These are phyloP conservation scores for Wickerhamomyces ciferrii DNA, from an alignment of 805 yeast genomes.

Conservation along the genomic window DNA sequence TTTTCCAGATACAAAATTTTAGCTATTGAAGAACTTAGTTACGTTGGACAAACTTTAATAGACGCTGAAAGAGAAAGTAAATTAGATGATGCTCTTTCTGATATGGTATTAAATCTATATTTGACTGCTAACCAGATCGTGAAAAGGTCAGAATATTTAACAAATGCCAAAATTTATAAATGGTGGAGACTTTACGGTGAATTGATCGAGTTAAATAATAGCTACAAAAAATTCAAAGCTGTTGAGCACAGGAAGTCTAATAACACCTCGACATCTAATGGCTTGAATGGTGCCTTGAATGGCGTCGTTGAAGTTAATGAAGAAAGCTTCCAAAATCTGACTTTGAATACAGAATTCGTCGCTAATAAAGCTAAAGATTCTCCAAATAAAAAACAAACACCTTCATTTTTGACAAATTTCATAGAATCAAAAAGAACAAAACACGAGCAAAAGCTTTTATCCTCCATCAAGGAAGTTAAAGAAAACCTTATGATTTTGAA, in stretches of 20 bases:
- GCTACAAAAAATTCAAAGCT: constrained; percentile 23
- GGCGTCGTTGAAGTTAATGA: constrained; percentile 23
- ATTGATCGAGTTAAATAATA: constrained; percentile 28
- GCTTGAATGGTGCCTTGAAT: constrained; percentile 10
- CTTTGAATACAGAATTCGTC: constrained; percentile 15
- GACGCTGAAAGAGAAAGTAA: constrained; percentile 17
- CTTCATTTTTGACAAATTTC: constrained; percentile 27
- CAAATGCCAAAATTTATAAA: constrained; percentile 25
- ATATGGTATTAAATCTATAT: constrained; percentile 14
- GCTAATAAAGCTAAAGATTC: constrained; percentile 1
- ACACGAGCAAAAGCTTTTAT: constrained; percentile 37
- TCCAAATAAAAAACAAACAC: constrained; percentile 13
- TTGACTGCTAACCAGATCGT: constrained; percentile 9
- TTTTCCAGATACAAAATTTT: constrained; percentile 2
- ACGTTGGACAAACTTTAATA: constrained; percentile 6
- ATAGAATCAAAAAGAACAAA: constrained; percentile 48
- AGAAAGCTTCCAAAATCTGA: constrained; percentile 16
- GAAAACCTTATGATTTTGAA: constrained; percentile 37
- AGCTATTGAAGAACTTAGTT: constrained; percentile 14
- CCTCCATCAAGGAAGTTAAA: constrained; percentile 35
- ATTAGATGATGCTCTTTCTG: constrained; percentile 13
- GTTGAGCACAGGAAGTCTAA: constrained; percentile 11
- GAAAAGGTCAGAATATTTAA: constrained; percentile 26
- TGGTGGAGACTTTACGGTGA: constrained; percentile 45
- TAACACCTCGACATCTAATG: constrained; percentile 5